A percentile compares a stretch with the other conserved stretches of the same genome.
Evolutionary conservation across 2,329 filamentous ascomycete species (phyloP).

Genomic region (Sarocladiaceae sp.): DNA sequence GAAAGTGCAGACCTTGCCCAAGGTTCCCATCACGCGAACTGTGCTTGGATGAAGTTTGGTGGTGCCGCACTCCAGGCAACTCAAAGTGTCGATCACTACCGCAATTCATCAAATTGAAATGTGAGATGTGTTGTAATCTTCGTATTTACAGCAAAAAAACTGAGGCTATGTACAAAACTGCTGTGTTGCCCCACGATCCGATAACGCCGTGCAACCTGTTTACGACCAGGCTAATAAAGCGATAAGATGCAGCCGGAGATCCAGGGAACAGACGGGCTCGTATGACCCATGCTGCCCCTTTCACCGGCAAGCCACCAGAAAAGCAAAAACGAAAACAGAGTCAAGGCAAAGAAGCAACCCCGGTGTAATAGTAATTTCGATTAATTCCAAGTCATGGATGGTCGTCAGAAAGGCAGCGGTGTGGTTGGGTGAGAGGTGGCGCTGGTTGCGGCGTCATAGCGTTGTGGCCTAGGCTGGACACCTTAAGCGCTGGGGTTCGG

Average conservation of each 20-base stretch:
- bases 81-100: too few relatives aligned
- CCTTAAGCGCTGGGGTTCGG: background rate
- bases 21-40: too few relatives aligned
- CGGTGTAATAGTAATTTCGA: background rate
- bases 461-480: constrained; percentile 1
- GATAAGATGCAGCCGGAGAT: constrained; percentile 1
- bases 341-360: background rate
- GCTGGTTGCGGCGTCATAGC: constrained; percentile 2
- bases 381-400: constrained; percentile 8
- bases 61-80: too few relatives aligned
- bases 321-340: background rate
- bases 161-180: background rate
- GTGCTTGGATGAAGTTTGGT: too few relatives aligned
- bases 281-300: background rate
- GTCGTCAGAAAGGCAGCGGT: constrained; percentile 8
- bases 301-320: background rate
- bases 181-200: background rate
- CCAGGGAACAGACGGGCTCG: background rate
- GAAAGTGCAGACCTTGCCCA: too few relatives aligned
- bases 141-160: constrained; percentile 6
- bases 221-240: constrained; percentile 1
- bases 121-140: too few relatives aligned
- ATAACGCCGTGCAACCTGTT: constrained; percentile 8
- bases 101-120: too few relatives aligned
- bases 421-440: background rate